Percentiles rank a stretch among this genome's conserved stretches.
These are phyloP conservation scores for Eucalyptus victrix DNA, from an alignment of 345 rosid genomes.

Conservation along the genomic window DNA sequence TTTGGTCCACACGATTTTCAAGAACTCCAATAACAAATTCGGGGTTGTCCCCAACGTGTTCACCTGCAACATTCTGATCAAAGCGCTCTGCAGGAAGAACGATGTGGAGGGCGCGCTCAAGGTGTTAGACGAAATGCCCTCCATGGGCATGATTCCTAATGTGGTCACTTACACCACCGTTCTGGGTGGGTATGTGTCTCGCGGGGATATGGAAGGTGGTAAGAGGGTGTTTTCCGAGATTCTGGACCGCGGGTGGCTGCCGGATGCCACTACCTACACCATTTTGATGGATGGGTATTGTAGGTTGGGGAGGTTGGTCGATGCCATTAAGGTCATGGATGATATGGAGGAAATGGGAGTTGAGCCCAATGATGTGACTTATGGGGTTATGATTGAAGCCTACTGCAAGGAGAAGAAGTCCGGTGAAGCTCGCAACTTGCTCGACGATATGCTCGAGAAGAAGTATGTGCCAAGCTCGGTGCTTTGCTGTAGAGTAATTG, in stretches of 20 bases:
- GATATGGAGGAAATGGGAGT: conserved; percentile 72
- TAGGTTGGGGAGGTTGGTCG: conserved; percentile 42
- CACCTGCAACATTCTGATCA: conserved; percentile 60
- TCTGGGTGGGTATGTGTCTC: conserved; percentile 53
- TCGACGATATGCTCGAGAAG: conserved; percentile 63
- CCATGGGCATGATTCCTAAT: conserved; percentile 70
- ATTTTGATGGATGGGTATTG: conserved; percentile 77
- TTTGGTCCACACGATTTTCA: conserved; percentile 41
- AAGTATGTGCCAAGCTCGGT: conserved; percentile 49
- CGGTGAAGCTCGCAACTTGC: conserved; percentile 62
- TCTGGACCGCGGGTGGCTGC: conserved; percentile 75
- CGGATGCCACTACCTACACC: conserved; percentile 64
- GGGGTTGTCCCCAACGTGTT: conserved; percentile 63
- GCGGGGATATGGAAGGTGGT: conserved; percentile 62
- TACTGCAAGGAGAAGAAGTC: conserved; percentile 53
- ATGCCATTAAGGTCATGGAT: conserved; percentile 80
- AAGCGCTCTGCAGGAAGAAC: conserved; percentile 49
- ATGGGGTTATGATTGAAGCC: conserved; percentile 77
- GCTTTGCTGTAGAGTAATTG: conserved; percentile 75
- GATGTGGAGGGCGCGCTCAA: conserved; percentile 47
- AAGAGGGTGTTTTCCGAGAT: conserved; percentile 46
- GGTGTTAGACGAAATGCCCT: conserved; percentile 79
- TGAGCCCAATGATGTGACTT: conserved; percentile 72
- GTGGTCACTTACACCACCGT: conserved; percentile 67
- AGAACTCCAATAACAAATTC: conserved; percentile 29